Conservation (phyloP, 495 filamentous ascomycete genomes). For the Chaetomium tenue region DNA sequence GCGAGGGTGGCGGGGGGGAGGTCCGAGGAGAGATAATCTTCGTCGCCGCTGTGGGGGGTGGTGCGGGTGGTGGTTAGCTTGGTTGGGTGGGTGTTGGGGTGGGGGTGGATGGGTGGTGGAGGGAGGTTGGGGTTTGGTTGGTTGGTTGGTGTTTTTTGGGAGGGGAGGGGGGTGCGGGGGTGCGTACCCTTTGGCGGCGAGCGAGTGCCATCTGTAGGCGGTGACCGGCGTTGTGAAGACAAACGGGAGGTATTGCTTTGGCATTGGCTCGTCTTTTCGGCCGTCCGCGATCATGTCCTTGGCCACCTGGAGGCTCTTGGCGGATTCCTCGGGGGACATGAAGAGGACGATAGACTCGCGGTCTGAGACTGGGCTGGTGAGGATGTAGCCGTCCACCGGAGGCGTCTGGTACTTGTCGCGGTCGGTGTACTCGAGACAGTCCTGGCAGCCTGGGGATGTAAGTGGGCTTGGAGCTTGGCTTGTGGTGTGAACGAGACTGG, state of each 20-base stretch:
- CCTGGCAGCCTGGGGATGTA: slow-evolving; percentile 35
- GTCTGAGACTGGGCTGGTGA: slow-evolving; percentile 76
- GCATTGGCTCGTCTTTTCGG: slow-evolving; percentile 54
- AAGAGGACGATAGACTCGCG: slow-evolving; percentile 56
- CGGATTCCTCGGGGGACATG: slow-evolving; percentile 46
- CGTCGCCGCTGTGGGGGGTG: slow-evolving; percentile 55
- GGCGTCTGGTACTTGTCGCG: slow-evolving; percentile 38
- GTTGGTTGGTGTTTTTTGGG: no score
- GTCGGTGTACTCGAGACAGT: slow-evolving; percentile 66
- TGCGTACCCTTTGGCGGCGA: slow-evolving; percentile 53
- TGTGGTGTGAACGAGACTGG: neutral
- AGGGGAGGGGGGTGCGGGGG: neutral
- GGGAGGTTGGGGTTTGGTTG: no score
- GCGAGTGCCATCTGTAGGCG: slow-evolving; percentile 62
- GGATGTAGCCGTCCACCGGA: slow-evolving; percentile 66
- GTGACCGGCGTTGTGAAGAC: slow-evolving; percentile 58
- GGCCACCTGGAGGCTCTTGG: slow-evolving; percentile 53
- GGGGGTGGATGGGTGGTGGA: slow-evolving; percentile 22
- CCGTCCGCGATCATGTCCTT: slow-evolving; percentile 49
- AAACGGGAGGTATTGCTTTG: slow-evolving; percentile 44
- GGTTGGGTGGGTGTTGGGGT: neutral
- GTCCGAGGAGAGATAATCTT: slow-evolving; percentile 82
- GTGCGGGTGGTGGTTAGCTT: no score
- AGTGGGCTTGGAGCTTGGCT: neutral
- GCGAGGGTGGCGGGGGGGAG: slow-evolving; percentile 47